Conservation (phyloP, 2,329 filamentous ascomycete genomes). For the Penicillium sp. region DNA sequence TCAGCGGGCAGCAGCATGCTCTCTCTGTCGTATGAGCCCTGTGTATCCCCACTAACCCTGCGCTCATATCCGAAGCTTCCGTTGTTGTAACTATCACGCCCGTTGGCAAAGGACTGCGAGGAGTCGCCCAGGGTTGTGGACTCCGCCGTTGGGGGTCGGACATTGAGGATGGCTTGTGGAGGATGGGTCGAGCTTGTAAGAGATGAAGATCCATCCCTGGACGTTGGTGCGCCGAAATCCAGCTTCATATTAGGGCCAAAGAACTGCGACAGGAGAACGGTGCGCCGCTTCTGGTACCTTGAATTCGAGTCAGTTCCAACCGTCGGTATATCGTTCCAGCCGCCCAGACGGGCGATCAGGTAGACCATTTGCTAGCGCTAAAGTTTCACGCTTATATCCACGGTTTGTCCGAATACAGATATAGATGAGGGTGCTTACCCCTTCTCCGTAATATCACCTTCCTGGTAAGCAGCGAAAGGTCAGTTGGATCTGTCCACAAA, state of each 20-base stretch:
- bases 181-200: conserved; percentile 19
- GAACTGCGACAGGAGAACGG: conserved; percentile 75
- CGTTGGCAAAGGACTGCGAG: too few relatives aligned
- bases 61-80: conserved; percentile 24
- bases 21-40: conserved; percentile 26
- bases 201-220: too few relatives aligned
- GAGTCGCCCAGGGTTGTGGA: too few relatives aligned
- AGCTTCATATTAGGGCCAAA: conserved; percentile 42
- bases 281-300: conserved; percentile 88
- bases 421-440: too few relatives aligned
- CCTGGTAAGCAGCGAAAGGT: conserved; percentile 46
- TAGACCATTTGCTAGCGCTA: too few relatives aligned
- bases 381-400: too few relatives aligned
- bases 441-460: conserved; percentile 96
- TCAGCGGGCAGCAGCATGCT: conserved; percentile 23
- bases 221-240: too few relatives aligned
- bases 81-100: conserved; percentile 21
- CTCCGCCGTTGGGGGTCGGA: conserved; percentile 28
- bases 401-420: too few relatives aligned
- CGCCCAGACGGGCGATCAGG: too few relatives aligned
- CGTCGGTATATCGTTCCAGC: too few relatives aligned
- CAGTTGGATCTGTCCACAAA: too few relatives aligned
- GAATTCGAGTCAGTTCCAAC: conserved; percentile 22
- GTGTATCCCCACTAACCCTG: too few relatives aligned
- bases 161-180: conserved; percentile 27